Evolutionary conservation across 2,329 filamentous ascomycete species (phyloP), one percentile per base, ranked within the genome.

Genomic region (Dothistroma pini): DNA sequence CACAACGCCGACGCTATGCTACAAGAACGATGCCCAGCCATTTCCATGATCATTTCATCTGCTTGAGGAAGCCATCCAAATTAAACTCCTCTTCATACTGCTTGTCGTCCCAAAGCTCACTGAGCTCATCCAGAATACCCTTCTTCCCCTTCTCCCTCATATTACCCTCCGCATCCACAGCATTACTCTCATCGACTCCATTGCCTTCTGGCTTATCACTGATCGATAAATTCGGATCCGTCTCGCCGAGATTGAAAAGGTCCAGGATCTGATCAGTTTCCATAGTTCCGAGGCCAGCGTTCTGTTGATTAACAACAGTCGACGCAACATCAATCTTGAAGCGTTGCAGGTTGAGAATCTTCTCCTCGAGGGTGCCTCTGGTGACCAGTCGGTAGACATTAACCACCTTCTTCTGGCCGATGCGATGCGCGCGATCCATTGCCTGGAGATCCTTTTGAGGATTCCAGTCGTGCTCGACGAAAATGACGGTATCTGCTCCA

Each of bases 391-490:
- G 91, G 77, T 99, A 99, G 16, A 99, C 95, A 72, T 99, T 99
- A 69, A 99, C 95, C 41, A 97, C 95, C 84, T 97, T 99, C 86
- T 99, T 99, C 80, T 99, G 95, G 1, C 95, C 95, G 70, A 99
- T 97, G 69, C 95, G 88, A 81, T 99, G 95, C 9, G 95, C 95
- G 62, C 95, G 91, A 74, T 99, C 95, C 95, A 99, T 99, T 68
- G 95, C 95, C 74, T 99, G 95, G 68, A 99, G 86, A 77, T 99
- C 95, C 76, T 96, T 96, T 75, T 99, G 95, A 34, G 95, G 95
- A 74, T 99, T 99, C 95, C 95, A 99, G 76, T 99, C 95, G 76
- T 99, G 96, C 77, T 99, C 95, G 32, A 99, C 96, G 71, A 99
- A 99, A 69, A 99, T 99, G 75, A 99, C 95, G 0, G 95, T 99